Conservation (phyloP, 2,329 filamentous ascomycete genomes). For the Blumeriella jaapii region DNA sequence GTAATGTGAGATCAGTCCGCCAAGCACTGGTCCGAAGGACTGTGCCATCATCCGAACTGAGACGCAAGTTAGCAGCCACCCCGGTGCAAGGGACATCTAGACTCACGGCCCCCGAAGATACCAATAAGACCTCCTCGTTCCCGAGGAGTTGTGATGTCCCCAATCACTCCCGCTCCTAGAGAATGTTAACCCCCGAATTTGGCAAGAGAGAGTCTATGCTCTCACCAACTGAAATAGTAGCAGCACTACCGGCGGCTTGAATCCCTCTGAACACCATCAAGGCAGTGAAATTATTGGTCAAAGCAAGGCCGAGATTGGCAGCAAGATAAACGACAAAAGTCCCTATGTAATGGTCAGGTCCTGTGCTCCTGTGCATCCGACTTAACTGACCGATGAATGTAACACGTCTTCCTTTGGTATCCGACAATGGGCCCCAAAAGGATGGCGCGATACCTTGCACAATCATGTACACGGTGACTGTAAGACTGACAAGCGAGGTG, state of each 20-base stretch:
- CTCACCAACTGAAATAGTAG: slow-evolving; percentile 36
- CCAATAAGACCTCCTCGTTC: slow-evolving; percentile 32
- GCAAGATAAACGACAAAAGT: slow-evolving; percentile 37
- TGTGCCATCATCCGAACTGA: slow-evolving; percentile 33
- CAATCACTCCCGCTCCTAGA: slow-evolving; percentile 30
- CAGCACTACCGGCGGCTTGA: slow-evolving; percentile 37
- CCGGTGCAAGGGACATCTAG: not conserved
- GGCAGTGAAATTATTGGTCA: slow-evolving; percentile 32
- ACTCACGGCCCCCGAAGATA: slow-evolving; percentile 29
- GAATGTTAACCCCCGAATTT: not conserved
- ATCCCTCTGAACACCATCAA: slow-evolving; percentile 36
- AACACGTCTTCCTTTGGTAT: slow-evolving; percentile 33
- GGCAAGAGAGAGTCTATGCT: not conserved
- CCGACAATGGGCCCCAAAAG: slow-evolving; percentile 38
- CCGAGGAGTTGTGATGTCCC: slow-evolving; percentile 29
- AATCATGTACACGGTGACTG: slow-evolving; percentile 37
- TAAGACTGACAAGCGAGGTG: slow-evolving; percentile 28
- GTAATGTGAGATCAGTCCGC: slow-evolving; percentile 28
- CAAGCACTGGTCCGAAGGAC: slow-evolving; percentile 34
- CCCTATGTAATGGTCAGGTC: slow-evolving; percentile 12
- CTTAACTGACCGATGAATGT: slow-evolving; percentile 15
- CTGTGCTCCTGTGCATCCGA: slow-evolving; percentile 12
- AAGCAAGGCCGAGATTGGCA: slow-evolving; percentile 35
- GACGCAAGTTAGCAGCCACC: slow-evolving; percentile 3
- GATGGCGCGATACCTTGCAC: slow-evolving; percentile 38